A percentile compares a stretch with the other conserved stretches of the same genome.
Conservation (phyloP, 345 rosid species). For the Eucalyptus pauciflora region DNA sequence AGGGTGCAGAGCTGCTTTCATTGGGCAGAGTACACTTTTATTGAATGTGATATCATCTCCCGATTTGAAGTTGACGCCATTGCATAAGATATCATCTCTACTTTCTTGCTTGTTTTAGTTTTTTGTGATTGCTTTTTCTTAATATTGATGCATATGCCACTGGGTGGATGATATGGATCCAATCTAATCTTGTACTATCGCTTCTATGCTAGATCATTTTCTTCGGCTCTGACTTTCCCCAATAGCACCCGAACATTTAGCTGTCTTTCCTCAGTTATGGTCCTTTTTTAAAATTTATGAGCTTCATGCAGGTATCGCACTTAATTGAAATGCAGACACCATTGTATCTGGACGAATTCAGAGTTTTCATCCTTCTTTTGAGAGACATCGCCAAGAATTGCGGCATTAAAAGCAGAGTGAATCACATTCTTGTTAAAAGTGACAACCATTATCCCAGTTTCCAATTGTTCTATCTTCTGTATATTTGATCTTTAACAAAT, state of each 20-base stretch:
- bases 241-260: neutral
- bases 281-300: neutral
- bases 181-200: neutral
- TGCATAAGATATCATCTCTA: neutral
- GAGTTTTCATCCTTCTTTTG: constrained; percentile 59
- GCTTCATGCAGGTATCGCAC: constrained; percentile 51
- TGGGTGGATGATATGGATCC: neutral
- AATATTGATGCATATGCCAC: neutral
- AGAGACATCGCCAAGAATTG: constrained; percentile 2
- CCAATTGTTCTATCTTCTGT: neutral
- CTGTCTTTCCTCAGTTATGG: neutral
- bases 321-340: constrained; percentile 90
- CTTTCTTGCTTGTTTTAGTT: neutral
- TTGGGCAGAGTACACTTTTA: neutral
- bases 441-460: neutral
- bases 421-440: neutral
- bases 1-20: neutral
- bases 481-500: neutral
- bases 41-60: neutral
- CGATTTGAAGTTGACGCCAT: neutral
- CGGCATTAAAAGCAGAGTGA: neutral
- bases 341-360: constrained; percentile 55
- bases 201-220: neutral
- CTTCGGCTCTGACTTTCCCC: neutral
- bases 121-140: neutral